Evolutionary conservation across 2,329 filamentous ascomycete species (phyloP), one percentile per base, ranked within the genome.

Genomic region (Beauveria pseudobassiana): DNA sequence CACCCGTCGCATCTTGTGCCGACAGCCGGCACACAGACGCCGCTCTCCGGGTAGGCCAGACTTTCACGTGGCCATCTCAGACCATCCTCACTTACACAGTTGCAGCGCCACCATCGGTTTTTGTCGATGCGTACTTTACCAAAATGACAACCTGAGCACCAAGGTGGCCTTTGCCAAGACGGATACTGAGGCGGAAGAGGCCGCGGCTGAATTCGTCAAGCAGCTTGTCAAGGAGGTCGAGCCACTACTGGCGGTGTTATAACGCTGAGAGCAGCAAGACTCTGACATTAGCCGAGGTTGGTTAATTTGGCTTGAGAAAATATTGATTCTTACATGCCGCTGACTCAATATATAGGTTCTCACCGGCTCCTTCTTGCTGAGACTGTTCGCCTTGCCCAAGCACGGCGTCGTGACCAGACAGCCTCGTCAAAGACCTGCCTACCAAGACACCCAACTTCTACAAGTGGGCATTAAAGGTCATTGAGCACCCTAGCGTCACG

Each of bases 241-340:
- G 74, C 89, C 89, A 1, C 74, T 91, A 43, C 76, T 96, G 28
- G 69, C 68, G n/a, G n/a, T n/a, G n/a, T n/a, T n/a, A n/a, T n/a
- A n/a, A n/a, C n/a, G n/a, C n/a, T n/a, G n/a, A n/a, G n/a, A n/a
- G n/a, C n/a, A 84, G 80, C 57, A 76, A 82, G 22, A 84, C 76
- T 69, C 70, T 92, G 46, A 93, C 89, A 0, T 73, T 92, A 42
- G 90, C 87, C 12, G 91, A 95, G 82, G 89, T 90, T 74, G 64
- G 75, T 65, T 34, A 1, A 28, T 18, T 12, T 20, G 1, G 6
- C 1, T 18, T 2, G 9, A n/a, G 22, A 20, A 59, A 28, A 5
- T 3, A n/a, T 10, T 18, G 26, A 6, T 7, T 28, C 40, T 16
- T 24, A 10, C 4, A 50, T 12, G 61, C 66, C 61, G 67, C 51